These are phyloP conservation scores for Corylus americana DNA, from an alignment of 306 rosid genomes.

Conservation along the genomic window DNA sequence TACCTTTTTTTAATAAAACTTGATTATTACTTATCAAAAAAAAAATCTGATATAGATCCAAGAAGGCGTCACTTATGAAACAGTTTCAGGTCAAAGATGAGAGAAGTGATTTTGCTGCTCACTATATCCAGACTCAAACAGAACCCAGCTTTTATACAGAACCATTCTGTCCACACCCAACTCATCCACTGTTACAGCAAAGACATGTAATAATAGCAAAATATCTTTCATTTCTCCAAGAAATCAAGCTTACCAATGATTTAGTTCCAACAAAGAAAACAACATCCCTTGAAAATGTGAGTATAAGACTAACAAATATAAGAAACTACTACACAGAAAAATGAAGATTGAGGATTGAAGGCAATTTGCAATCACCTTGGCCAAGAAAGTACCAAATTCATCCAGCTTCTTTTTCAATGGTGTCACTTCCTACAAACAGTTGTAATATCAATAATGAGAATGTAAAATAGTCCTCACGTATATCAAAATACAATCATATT, in stretches of 20 bases:
- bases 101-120: not conserved
- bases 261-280: conserved; percentile 2
- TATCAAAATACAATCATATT: conserved; percentile 21
- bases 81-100: not conserved
- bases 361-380: conserved; percentile 66
- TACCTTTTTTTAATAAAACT: too few species aligned
- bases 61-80: conserved; percentile 1
- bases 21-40: too few species aligned
- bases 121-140: not conserved
- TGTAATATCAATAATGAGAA: conserved; percentile 20
- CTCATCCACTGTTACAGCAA: conserved; percentile 13
- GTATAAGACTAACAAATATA: not conserved
- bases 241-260: not conserved
- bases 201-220: conserved; percentile 16
- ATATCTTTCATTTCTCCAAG: not conserved
- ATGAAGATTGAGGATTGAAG: not conserved
- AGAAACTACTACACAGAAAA: not conserved
- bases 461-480: conserved; percentile 9
- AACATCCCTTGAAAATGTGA: conserved; percentile 8
- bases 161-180: conserved; percentile 12
- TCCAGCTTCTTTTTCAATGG: conserved; percentile 97
- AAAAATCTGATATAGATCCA: conserved; percentile 5
- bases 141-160: conserved; percentile 22
- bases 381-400: conserved; percentile 91
- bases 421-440: conserved; percentile 79